A percentile compares a stretch with the other conserved stretches of the same genome.
These are phyloP conservation scores for Chaetothyriales sp. DNA, from an alignment of 2,329 filamentous ascomycete genomes.

Conservation along the genomic window DNA sequence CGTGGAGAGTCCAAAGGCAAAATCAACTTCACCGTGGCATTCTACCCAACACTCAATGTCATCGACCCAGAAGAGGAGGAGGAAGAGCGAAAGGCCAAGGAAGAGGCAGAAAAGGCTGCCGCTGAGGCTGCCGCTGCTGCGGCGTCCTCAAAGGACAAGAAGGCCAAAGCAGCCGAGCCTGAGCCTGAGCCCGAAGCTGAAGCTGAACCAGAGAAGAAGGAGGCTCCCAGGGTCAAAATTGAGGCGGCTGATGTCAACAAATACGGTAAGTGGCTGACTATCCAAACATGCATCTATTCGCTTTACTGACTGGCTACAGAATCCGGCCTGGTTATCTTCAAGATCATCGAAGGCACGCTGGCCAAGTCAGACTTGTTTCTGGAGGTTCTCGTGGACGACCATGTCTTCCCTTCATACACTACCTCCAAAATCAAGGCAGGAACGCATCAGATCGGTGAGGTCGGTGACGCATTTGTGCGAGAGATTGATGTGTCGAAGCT, in stretches of 20 bases:
- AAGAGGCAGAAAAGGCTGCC: constrained; percentile 11
- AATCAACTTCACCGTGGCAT: constrained; percentile 68
- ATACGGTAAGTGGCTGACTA: constrained; percentile 46
- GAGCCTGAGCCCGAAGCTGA: background rate
- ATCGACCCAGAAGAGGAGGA: constrained; percentile 63
- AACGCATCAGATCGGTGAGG: constrained; percentile 67
- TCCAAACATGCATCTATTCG: background rate
- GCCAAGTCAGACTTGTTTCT: constrained; percentile 60
- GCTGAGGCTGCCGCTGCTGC: background rate
- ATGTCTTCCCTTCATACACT: constrained; percentile 76
- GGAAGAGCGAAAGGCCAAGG: constrained; percentile 25
- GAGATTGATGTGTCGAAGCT: constrained; percentile 94
- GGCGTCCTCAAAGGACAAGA: constrained; percentile 9
- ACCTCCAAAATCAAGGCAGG: constrained; percentile 60
- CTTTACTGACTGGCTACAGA: constrained; percentile 39
- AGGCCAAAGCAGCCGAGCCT: constrained; percentile 22
- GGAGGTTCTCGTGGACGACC: constrained; percentile 86
- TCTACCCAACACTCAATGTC: constrained; percentile 78
- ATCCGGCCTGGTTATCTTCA: constrained; percentile 86
- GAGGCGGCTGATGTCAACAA: constrained; percentile 64
- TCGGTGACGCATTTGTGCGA: constrained; percentile 85
- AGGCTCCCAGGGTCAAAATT: constrained; percentile 62
- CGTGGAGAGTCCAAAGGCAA: constrained; percentile 62
- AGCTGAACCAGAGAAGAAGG: constrained; percentile 26
- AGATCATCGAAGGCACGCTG: constrained; percentile 77